Evolutionary conservation across 148 eudicot species (phyloP).

Genomic region (Selenicereus undatus): DNA sequence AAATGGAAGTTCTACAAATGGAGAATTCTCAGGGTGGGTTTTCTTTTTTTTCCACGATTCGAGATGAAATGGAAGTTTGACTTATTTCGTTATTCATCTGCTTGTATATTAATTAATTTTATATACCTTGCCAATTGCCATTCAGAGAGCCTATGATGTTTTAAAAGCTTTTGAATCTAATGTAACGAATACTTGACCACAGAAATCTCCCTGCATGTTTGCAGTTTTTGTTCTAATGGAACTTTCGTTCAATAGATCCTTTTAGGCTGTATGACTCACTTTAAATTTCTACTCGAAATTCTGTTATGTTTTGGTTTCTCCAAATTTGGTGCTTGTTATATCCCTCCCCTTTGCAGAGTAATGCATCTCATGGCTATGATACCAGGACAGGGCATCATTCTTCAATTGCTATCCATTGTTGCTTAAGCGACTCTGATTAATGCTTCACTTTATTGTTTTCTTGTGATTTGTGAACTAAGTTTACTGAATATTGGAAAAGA

Average conservation of each 20-base stretch:
- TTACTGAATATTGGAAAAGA: no score
- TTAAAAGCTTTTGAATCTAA: background rate
- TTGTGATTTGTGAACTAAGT: background rate
- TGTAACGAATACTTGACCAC: background rate
- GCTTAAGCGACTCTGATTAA: background rate
- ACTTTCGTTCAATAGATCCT: background rate
- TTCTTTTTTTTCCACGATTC: no score
- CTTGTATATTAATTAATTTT: no score
- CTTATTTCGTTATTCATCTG: background rate
- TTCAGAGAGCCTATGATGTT: background rate
- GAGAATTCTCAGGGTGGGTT: background rate
- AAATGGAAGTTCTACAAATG: background rate
- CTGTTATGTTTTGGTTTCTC: background rate
- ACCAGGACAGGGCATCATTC: background rate
- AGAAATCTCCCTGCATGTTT: background rate
- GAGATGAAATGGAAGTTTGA: background rate
- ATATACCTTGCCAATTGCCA: background rate
- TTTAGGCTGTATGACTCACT: background rate
- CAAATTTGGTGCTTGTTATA: background rate
- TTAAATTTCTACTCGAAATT: background rate
- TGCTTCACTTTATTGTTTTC: background rate
- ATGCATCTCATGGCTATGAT: background rate
- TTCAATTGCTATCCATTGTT: background rate
- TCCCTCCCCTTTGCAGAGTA: background rate
- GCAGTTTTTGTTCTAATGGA: background rate